Conservation (phyloP, 129 eudicot species). For the Sambucus nigra region DNA sequence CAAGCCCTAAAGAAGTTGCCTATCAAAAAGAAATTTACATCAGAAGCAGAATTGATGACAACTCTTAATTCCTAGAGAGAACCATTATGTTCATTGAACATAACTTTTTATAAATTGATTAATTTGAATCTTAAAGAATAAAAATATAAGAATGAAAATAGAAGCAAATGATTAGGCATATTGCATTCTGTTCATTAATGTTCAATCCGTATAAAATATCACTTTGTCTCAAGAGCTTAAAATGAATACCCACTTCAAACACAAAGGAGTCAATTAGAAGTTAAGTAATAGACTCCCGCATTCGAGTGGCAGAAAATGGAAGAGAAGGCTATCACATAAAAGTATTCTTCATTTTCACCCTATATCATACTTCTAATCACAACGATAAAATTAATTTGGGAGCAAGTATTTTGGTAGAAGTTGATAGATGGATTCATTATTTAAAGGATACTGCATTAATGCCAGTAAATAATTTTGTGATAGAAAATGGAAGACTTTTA, state of each 20-base stretch:
- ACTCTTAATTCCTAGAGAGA: too few relatives aligned
- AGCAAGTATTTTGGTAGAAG: conserved; percentile 77
- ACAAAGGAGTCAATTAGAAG: conserved; percentile 64
- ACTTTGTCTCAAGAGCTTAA: conserved; percentile 80
- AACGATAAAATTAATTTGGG: conserved; percentile 77
- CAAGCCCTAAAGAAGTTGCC: too few relatives aligned
- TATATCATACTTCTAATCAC: conserved; percentile 70
- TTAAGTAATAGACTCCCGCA: conserved; percentile 75
- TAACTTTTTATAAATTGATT: too few relatives aligned
- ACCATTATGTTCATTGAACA: too few relatives aligned
- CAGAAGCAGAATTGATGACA: too few relatives aligned
- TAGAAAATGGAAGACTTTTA: conserved; percentile 55
- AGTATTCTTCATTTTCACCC: conserved; percentile 76
- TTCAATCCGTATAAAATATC: too few relatives aligned
- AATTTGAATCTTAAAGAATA: too few relatives aligned
- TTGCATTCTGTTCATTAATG: too few relatives aligned
- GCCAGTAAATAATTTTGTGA: conserved; percentile 24
- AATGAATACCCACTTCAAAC: conserved; percentile 47
- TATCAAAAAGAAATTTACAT: too few relatives aligned
- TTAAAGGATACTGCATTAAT: conserved; percentile 58
- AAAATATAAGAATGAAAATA: too few relatives aligned
- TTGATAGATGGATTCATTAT: conserved; percentile 69
- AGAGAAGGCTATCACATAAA: conserved; percentile 60
- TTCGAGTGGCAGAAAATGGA: conserved; percentile 72
- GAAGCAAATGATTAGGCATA: too few relatives aligned